Percentiles rank a stretch among this genome's conserved stretches.
These are phyloP conservation scores for Blastobotrys chiropterorum DNA, from an alignment of 805 yeast genomes.

Conservation along the genomic window DNA sequence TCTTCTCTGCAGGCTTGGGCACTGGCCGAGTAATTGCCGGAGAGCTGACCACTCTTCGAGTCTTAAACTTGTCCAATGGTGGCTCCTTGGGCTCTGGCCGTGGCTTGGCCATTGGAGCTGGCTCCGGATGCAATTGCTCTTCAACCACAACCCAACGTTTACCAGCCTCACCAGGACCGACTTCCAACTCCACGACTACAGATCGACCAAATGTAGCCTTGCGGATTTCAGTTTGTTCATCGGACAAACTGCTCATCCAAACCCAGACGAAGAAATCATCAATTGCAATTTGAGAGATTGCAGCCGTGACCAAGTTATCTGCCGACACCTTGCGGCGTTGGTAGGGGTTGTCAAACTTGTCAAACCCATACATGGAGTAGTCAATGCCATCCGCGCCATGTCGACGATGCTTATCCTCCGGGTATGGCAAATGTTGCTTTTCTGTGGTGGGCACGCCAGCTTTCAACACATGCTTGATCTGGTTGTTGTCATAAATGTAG, in stretches of 20 bases:
- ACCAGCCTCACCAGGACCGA: conserved; percentile 52
- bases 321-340: conserved; percentile 5
- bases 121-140: conserved; percentile 22
- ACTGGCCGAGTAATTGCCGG: background rate
- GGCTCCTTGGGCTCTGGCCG: conserved; percentile 1
- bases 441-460: conserved; percentile 22
- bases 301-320: conserved; percentile 32
- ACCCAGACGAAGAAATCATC: conserved; percentile 92
- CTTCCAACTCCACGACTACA: conserved; percentile 71
- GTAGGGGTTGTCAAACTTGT: conserved; percentile 2
- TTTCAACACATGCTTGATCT: conserved; percentile 25
- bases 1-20: background rate
- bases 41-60: background rate
- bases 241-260: conserved; percentile 72
- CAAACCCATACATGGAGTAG: background rate
- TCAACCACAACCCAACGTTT: conserved; percentile 29
- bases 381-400: conserved; percentile 4
- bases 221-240: conserved; percentile 61
- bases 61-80: background rate
- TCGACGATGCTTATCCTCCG: conserved; percentile 27
- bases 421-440: conserved; percentile 28
- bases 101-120: conserved; percentile 12
- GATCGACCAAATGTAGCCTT: conserved; percentile 75
- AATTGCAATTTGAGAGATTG: conserved; percentile 58
- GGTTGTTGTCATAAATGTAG: conserved; percentile 27